Conservation (phyloP, 352 stramenopile species). For the Phytopythium kandeliae region DNA sequence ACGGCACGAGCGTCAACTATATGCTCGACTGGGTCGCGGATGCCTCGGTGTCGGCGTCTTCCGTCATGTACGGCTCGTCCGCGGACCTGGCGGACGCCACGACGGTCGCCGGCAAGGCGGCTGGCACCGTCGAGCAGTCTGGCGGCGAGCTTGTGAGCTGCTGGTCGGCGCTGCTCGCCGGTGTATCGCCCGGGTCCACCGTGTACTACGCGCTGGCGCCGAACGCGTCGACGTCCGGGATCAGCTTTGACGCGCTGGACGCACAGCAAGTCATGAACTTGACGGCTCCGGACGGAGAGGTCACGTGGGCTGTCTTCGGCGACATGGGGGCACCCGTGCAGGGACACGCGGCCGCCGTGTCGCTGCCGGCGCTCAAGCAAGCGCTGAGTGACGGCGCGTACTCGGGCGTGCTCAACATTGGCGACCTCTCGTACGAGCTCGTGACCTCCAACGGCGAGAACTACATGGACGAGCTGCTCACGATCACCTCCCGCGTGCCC, state of each 20-base stretch:
- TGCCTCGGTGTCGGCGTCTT: constrained; percentile 21
- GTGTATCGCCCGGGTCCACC: constrained; percentile 34
- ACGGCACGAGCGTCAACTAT: constrained; percentile 36
- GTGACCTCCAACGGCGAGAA: constrained; percentile 47
- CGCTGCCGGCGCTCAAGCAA: constrained; percentile 56
- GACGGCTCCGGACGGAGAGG: constrained; percentile 27
- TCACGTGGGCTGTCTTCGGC: constrained; percentile 77
- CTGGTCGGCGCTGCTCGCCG: constrained; percentile 51
- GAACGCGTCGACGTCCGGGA: constrained; percentile 6
- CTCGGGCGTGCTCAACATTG: constrained; percentile 64
- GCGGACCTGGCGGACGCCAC: constrained; percentile 24
- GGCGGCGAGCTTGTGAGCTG: constrained; percentile 30
- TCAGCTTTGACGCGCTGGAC: constrained; percentile 13
- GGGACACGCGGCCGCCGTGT: constrained; percentile 46
- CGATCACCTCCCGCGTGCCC: constrained; percentile 47
- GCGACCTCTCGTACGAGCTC: constrained; percentile 69
- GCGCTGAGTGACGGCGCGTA: constrained; percentile 31
- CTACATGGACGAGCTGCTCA: constrained; percentile 69
- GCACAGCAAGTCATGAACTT: constrained; percentile 27
- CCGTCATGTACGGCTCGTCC: constrained; percentile 36
- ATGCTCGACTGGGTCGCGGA: constrained; percentile 71
- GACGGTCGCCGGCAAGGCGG: constrained; percentile 22
- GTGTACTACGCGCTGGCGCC: constrained; percentile 59
- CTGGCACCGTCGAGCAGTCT: constrained; percentile 44
- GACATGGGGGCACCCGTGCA: constrained; percentile 56